Percentiles rank a stretch among this genome's conserved stretches.
phyloP scores from a whole-genome alignment of 495 filamentous ascomycete species.

The Pseudoneurospora amorphoporcata region DNA sequence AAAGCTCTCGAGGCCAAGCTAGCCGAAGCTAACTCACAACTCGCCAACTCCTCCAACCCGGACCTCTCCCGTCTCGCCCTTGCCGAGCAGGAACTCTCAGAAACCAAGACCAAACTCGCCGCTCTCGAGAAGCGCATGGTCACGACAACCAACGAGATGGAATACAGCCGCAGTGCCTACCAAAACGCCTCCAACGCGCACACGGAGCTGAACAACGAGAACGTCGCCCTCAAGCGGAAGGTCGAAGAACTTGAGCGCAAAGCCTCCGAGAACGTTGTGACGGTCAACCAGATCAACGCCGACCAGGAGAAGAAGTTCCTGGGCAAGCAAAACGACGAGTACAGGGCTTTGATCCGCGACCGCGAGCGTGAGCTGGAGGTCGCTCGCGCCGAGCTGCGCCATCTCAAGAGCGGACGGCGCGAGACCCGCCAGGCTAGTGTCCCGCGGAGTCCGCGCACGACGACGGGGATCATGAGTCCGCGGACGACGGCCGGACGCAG shows the following conservation, averaged over 20 bases:
- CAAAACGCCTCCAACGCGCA: slow-evolving; percentile 50
- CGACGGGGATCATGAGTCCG: slow-evolving; percentile 32
- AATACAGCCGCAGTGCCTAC: slow-evolving; percentile 53
- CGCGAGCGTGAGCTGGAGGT: slow-evolving; percentile 49
- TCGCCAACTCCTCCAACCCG: slow-evolving; percentile 40
- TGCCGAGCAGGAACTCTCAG: slow-evolving; percentile 27
- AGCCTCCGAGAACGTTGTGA: slow-evolving; percentile 39
- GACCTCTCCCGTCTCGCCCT: slow-evolving; percentile 37
- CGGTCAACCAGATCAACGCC: slow-evolving; percentile 42
- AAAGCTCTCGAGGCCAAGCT: slow-evolving; percentile 40
- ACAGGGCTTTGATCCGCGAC: slow-evolving; percentile 44
- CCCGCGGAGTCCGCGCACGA: slow-evolving; percentile 36
- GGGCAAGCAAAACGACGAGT: slow-evolving; percentile 33
- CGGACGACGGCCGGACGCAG: slow-evolving; percentile 10
- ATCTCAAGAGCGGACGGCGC: slow-evolving; percentile 39
- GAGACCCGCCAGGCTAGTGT: slow-evolving; percentile 39
- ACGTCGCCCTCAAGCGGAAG: slow-evolving; percentile 34
- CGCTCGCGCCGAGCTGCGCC: slow-evolving; percentile 24
- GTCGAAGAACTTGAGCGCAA: slow-evolving; percentile 40
- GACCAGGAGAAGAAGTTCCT: slow-evolving; percentile 24
- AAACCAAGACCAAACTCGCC: slow-evolving; percentile 21
- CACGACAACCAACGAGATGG: slow-evolving; percentile 32
- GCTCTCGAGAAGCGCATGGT: slow-evolving; percentile 36
- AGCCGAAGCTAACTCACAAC: slow-evolving; percentile 32
- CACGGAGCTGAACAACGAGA: slow-evolving; percentile 40